phyloP scores from a whole-genome alignment of 257 asterid genomes.

The Solanum piurae region DNA sequence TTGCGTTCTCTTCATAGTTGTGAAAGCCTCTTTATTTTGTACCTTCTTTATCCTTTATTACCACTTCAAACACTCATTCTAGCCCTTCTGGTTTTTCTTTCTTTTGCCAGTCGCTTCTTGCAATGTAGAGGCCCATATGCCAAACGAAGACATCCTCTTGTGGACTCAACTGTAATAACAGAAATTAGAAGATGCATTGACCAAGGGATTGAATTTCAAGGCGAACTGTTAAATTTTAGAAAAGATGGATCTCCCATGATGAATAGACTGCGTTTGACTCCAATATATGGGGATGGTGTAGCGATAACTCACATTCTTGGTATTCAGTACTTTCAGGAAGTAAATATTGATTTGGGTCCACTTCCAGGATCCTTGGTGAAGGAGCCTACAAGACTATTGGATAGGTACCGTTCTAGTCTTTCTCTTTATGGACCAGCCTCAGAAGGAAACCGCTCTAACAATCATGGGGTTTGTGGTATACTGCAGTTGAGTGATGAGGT shows the following conservation, averaged over 20 bases:
- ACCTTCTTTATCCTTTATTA: neutral
- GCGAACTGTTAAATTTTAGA: slow-evolving; percentile 40
- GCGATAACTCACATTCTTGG: slow-evolving; percentile 53
- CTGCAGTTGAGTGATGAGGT: slow-evolving; percentile 76
- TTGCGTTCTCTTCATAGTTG: neutral
- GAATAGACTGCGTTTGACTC: slow-evolving; percentile 43
- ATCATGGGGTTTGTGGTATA: slow-evolving; percentile 62
- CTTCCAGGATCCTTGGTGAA: slow-evolving; percentile 59
- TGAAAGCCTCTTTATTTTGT: neutral
- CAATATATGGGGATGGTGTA: slow-evolving; percentile 37
- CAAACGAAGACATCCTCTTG: slow-evolving; percentile 43
- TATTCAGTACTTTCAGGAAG: slow-evolving; percentile 63
- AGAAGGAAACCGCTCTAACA: slow-evolving; percentile 37
- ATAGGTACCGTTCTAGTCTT: slow-evolving; percentile 38
- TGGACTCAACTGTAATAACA: slow-evolving; percentile 29
- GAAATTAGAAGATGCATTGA: slow-evolving; percentile 42
- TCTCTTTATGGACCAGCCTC: slow-evolving; percentile 21
- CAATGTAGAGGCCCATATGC: slow-evolving; percentile 50
- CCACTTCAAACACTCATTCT: neutral
- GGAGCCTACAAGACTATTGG: slow-evolving; percentile 43
- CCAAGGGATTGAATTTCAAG: slow-evolving; percentile 42
- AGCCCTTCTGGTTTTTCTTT: neutral
- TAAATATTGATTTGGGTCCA: slow-evolving; percentile 68
- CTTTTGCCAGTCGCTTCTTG: slow-evolving; percentile 38
- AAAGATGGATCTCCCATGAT: slow-evolving; percentile 47